A percentile compares a stretch with the other conserved stretches of the same genome.
These are phyloP conservation scores for Rhizophagus sp. DNA, from an alignment of 192 early-diverging fungal species.

Conservation along the genomic window DNA sequence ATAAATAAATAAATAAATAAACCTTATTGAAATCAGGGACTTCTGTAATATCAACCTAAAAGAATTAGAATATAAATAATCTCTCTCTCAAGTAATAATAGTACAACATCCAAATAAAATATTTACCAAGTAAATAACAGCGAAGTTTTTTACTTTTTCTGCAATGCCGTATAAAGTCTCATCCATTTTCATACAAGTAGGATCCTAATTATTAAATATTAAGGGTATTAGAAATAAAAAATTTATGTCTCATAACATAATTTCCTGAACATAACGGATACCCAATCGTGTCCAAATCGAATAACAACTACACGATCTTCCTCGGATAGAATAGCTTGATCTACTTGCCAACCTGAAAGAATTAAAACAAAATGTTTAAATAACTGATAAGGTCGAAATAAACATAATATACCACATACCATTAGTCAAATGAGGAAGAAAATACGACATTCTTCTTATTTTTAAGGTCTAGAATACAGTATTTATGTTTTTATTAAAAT, in stretches of 20 bases:
- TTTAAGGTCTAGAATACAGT: too few species aligned
- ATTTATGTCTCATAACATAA: neutral
- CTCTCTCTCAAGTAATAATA: neutral
- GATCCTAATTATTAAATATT: conserved; percentile 54
- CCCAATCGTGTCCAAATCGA: conserved; percentile 97
- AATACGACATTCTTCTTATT: conserved; percentile 44
- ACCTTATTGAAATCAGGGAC: conserved; percentile 90
- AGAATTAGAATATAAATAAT: neutral
- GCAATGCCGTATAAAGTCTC: conserved; percentile 91
- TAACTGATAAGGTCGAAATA: neutral
- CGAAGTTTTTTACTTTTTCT: conserved; percentile 98
- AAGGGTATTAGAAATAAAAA: neutral
- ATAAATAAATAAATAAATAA: neutral
- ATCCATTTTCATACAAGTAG: conserved; percentile 97
- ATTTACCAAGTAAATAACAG: conserved; percentile 85
- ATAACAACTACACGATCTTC: conserved; percentile 97
- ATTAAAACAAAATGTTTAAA: neutral
- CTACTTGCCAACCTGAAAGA: conserved; percentile 87
- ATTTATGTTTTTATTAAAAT: too few species aligned
- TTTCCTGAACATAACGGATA: conserved; percentile 8
- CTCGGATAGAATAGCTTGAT: conserved; percentile 97
- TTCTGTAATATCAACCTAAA: conserved; percentile 83
- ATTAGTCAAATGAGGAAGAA: conserved; percentile 66
- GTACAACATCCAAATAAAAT: neutral
- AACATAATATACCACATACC: conserved; percentile 33